Evolutionary conservation across 2,329 filamentous ascomycete genomes (phyloP).

Genomic region (Epichloe gansuensis): DNA sequence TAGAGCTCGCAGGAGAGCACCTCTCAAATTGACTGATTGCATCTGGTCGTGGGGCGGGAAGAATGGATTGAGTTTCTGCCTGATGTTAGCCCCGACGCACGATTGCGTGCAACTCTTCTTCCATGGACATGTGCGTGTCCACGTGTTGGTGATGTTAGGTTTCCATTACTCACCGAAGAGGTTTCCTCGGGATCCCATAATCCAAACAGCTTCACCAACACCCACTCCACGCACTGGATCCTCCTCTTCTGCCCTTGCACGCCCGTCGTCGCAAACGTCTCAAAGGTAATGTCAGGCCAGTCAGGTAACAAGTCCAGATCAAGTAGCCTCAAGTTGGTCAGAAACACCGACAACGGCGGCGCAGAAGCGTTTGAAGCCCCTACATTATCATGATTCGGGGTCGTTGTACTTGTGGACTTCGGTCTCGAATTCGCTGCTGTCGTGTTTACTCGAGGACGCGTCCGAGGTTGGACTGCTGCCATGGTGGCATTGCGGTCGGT

Average conservation of each 20-base stretch:
- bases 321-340: constrained; percentile 74
- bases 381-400: neutral
- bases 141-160: neutral
- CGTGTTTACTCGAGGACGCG: constrained; percentile 4
- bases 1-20: constrained; percentile 68
- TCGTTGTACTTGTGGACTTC: neutral
- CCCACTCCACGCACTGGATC: constrained; percentile 78
- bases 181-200: constrained; percentile 73
- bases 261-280: constrained; percentile 57
- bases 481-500: constrained; percentile 5
- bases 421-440: neutral
- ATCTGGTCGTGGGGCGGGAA: constrained; percentile 84
- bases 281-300: constrained; percentile 64
- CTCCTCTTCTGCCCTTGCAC: constrained; percentile 69
- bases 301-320: constrained; percentile 64
- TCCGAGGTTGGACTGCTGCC: constrained; percentile 8
- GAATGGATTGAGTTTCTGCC: constrained; percentile 74
- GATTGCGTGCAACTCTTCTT: neutral
- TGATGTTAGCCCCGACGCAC: constrained; percentile 1
- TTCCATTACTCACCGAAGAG: constrained; percentile 43
- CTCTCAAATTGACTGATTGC: constrained; percentile 81
- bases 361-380: neutral
- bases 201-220: constrained; percentile 74
- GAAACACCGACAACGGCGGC: constrained; percentile 38
- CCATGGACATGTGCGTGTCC: neutral